These are phyloP conservation scores for Malassezia restricta DNA, from an alignment of 1,284 basidiomycete genomes.

Conservation along the genomic window DNA sequence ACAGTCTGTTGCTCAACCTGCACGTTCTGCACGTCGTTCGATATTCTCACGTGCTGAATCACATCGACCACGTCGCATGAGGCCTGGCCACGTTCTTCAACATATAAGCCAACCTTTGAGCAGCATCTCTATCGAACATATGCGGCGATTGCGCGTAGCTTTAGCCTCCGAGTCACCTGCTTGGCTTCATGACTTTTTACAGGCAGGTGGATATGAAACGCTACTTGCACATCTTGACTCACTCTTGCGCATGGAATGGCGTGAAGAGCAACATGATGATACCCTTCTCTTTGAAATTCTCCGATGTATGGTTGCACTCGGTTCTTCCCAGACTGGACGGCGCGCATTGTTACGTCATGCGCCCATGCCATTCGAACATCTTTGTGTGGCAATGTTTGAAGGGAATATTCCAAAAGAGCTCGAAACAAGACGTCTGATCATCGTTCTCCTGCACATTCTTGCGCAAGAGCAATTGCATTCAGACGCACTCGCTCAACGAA, in stretches of 20 bases:
- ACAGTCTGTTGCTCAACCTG: background rate
- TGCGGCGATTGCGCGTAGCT: constrained; percentile 35
- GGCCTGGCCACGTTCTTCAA: background rate
- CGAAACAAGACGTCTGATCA: constrained; percentile 71
- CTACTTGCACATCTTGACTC: constrained; percentile 78
- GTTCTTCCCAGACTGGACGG: constrained; percentile 64
- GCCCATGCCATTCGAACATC: constrained; percentile 71
- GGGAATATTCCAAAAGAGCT: constrained; percentile 96
- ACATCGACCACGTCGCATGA: background rate
- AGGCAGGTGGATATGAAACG: constrained; percentile 68
- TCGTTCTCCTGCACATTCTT: constrained; percentile 59
- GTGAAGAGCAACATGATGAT: constrained; percentile 96
- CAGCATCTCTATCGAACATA: constrained; percentile 1
- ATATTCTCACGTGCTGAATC: background rate
- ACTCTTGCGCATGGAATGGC: constrained; percentile 87
- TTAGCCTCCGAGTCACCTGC: constrained; percentile 48
- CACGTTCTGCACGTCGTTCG: background rate
- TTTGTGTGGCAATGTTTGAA: constrained; percentile 74
- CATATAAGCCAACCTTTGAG: background rate
- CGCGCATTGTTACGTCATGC: constrained; percentile 64
- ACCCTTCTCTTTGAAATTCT: constrained; percentile 81
- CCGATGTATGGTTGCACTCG: constrained; percentile 82
- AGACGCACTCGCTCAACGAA: background rate
- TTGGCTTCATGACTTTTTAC: constrained; percentile 85
- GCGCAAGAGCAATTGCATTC: constrained; percentile 17